Percentiles rank a stretch among this genome's conserved stretches.
phyloP scores from a whole-genome alignment of 2,329 filamentous ascomycete species.

The Aspergillus sp. region DNA sequence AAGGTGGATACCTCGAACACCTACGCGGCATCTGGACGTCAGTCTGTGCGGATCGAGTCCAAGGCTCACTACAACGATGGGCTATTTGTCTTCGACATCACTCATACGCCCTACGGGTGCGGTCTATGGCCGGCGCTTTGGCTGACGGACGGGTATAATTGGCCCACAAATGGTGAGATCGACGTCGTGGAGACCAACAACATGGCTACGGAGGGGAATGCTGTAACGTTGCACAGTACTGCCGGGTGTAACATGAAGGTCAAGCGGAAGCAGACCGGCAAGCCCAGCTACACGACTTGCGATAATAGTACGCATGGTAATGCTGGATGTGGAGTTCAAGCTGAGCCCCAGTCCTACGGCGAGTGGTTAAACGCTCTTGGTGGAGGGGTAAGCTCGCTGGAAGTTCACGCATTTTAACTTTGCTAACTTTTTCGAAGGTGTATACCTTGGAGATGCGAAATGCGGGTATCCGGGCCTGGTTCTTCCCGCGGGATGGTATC shows the following conservation, averaged over 20 bases:
- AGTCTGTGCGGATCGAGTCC: conserved; percentile 58
- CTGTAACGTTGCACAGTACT: conserved; percentile 55
- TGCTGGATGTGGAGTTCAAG: conserved; percentile 52
- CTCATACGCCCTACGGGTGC: conserved; percentile 58
- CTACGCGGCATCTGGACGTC: conserved; percentile 54
- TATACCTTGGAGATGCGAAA: conserved; percentile 57
- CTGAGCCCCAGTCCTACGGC: conserved; percentile 43
- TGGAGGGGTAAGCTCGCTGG: conserved; percentile 42
- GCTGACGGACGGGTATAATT: conserved; percentile 55
- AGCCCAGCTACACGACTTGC: conserved; percentile 41
- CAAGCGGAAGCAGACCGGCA: conserved; percentile 49
- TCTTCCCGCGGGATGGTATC: conserved; percentile 46
- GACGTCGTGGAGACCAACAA: conserved; percentile 57
- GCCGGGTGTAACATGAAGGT: conserved; percentile 49
- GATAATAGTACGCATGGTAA: conserved; percentile 47
- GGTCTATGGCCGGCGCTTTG: conserved; percentile 61
- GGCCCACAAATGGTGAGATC: conserved; percentile 60
- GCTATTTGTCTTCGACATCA: conserved; percentile 62
- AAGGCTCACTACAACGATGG: conserved; percentile 55
- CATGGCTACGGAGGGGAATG: conserved; percentile 48
- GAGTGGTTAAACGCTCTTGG: conserved; percentile 46
- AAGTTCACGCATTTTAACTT: background rate
- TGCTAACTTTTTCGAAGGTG: conserved; percentile 23
- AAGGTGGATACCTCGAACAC: conserved; percentile 56
- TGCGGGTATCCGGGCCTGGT: conserved; percentile 58